Evolutionary conservation across 2,329 filamentous ascomycete genomes (phyloP), one percentile per base, ranked within the genome.

Genomic region (Fusarium sp.): DNA sequence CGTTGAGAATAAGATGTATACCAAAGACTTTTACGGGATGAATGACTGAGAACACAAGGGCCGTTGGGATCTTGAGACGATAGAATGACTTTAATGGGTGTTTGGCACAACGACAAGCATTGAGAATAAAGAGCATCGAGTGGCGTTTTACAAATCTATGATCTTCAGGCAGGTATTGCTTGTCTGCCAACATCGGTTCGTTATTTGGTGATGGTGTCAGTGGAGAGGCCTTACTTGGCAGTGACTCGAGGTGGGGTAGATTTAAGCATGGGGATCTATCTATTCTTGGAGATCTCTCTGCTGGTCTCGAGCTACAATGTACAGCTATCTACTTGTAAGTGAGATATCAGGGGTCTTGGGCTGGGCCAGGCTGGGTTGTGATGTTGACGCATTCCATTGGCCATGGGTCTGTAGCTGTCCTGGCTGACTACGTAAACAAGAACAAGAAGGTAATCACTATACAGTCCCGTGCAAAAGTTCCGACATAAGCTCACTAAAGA

Each of bases 101-200:
- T 64, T 43, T 48, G 48, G 51, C 59, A 62, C 40, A 55, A 36
- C 47, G 42, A 49, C 51, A 55, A 66, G 65, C 56, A 47, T 64
- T 55, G 54, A 43, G 44, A 68, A 51, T 34, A 51, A 65, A 55
- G 44, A 66, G 49, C 42, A 61, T 69, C 44, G 43, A 38, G 54
- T 56, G 62, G 67, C 54, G 66, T 65, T 54, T 67, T 51, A 64
- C 44, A 48, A 65, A 55, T 64, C 45, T 55, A 70, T 69, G 54
- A 68, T 64, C 47, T 32, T 43, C 49, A 53, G 34, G 44, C 48
- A 60, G 24, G 54, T 40, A 54, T 58, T 62, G 44, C 59, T 58
- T 64, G 44, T 49, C 46, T 42, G 45, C 39, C 39, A 36, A 56
- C 43, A 30, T 53, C 39, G 57, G 61, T 65, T 46, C 43, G 46